Base-by-base conservation (phyloP, 257 asterid species). In the Plantago major region DNA sequence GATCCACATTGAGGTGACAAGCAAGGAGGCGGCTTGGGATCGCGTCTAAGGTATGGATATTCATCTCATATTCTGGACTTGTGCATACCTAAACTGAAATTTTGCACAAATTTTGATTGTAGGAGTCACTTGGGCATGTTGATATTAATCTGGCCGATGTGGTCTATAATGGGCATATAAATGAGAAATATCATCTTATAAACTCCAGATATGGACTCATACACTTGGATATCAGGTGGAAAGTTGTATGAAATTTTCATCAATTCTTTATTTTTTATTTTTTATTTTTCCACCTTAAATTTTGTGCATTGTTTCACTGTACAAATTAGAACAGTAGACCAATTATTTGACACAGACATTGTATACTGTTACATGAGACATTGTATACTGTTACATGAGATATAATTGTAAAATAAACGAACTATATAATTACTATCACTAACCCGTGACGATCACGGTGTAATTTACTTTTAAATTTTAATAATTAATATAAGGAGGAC, bases 171-270 rank as follows among this genome's bases (percentile, higher is more conserved):
- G 91, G 84, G 6, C 87, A 77, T 30, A 87, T 87, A 69, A 90
- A 85, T 49, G 83, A 85, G 63, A 83, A 77, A 71, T 83, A 85
- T 59, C 79, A 85, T 73, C 89, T 90, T 10, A 76, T 90, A 68
- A 74, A 83, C 64, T 87, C 96, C 10, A 88, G 84, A 68, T 60
- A 83, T 69, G 97, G 97, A 30, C 51, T 66, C 12, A 68, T 87
- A 66, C 95, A 90, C 44, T 74, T 90, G 78, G 95, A 85, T 62
- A 71, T 85, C 42, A 74, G 80, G 68, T 90, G 97, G 97, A 87
- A 80, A 58, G 84, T 72, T 18, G 76, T 85, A 63, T 87, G 86
- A 81, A 2, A 37, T 10, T 22, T 11, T 22, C 11, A 14, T 55
- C 51, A 57, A 47, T 46, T 22, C 58, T 12, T 38, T 67, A 10